Evolutionary conservation across 148 eudicot species (phyloP), one percentile per base, ranked within the genome.

Genomic region (Silene conica): DNA sequence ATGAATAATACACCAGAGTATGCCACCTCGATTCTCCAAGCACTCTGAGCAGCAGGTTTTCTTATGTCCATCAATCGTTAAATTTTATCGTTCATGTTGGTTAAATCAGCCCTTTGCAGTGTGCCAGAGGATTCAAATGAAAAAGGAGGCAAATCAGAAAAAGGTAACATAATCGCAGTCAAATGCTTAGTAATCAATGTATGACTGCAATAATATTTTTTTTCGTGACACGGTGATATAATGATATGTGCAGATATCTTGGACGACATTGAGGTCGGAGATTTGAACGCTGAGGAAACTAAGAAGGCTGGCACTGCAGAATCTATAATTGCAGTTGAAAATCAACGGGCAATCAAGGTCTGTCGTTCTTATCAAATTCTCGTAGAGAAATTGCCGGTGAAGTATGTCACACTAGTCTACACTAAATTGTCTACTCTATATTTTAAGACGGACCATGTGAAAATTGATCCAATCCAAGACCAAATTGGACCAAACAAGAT

Each of bases 301-400:
- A 76, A 76, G 16, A 80, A 76, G 77, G 77, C 83, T 15, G 83
- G 83, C 63, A 80, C 83, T 21, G 94, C 98, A 20, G 75, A 76
- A 72, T 91, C 81, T 80, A 90, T 93, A 41, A 77, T 91, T 50
- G 87, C 86, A 45, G 82, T 91, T 50, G 98, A 93, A 81, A 84
- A 79, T 72, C 78, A 80, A 84, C 80, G 97, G 81, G 80, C 98
- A 62, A 91, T 93, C 26, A 93, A 93, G 90, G 97, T 93, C 19
- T 7, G 43, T 38, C 43, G 7, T 38, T 38, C 43, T 38, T 45
- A 38, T 46, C 62, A 22, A 20, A 54, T 54, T 16, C 58, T 20
- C 18, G 34, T 34, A 58, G 68, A 19, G 0, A 46, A 61, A 20
- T 52, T 0, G 12, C 9, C 15, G 55, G 14, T 50, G 3, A 12